Evolutionary conservation across 2,329 filamentous ascomycete genomes (phyloP), one percentile per base, ranked within the genome.

Genomic region (Nigrospora osmanthi): DNA sequence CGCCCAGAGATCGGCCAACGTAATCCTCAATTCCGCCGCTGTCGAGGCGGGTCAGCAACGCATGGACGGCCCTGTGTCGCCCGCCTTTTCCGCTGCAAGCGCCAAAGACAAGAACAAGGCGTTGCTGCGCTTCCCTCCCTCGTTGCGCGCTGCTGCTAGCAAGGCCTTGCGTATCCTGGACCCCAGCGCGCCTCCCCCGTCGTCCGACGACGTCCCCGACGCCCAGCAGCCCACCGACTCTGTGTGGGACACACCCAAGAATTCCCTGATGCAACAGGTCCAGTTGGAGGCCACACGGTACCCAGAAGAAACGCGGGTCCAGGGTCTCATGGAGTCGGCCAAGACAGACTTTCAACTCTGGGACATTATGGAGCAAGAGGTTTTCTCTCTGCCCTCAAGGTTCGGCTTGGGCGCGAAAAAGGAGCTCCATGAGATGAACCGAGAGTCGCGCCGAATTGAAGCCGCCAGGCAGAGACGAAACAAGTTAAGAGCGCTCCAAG

Each of bases 281-380:
- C 66, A 72, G 46, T 58, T 68, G 17, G 67, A 72, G 40, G 55
- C 58, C 2, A 57, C 64, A 28, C 64, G 73, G 11, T 56, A 62
- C 11, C 52, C 65, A 7, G 80, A 83, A 57, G 68, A 72, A 39
- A 52, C 56, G 23, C 67, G 77, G 11, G 71, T 88, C 10, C 73
- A 78, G 49, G 50, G 53, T 6, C 55, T 77, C 35, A 75, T 90
- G 66, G 62, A 67, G 11, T 58, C 54, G 2, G 81, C 81, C 15
- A 53, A 66, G 47, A 78, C 78, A 1, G 86, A 90, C 53, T 64
- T 72, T 16, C 76, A 79, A 42, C 67, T 89, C 11, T 89, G 85
- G 84, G 60, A 77, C 7, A 62, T 84, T 3, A 69, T 90, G 58
- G 78, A 87, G 49, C 59, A 67, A 5, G 76, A 88, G 42, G 80